Percentiles rank a stretch among this genome's conserved stretches.
Conservation (phyloP, 352 stramenopile genomes). For the Phytophthora cactorum region DNA sequence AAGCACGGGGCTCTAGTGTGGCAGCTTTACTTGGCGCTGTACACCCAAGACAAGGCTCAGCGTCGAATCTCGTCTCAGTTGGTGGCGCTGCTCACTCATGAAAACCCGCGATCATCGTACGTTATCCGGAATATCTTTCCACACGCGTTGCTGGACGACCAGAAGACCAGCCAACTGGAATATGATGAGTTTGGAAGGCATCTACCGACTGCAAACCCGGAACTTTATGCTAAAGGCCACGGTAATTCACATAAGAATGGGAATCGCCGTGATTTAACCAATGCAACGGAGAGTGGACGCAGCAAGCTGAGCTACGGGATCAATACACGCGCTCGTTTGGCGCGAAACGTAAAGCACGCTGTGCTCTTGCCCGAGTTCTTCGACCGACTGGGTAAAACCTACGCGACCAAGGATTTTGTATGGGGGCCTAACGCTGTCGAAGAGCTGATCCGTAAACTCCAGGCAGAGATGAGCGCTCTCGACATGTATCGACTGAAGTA, state of each 20-base stretch:
- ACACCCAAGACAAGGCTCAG: conserved; percentile 85
- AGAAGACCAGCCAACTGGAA: conserved; percentile 73
- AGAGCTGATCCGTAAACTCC: conserved; percentile 77
- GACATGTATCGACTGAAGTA: conserved; percentile 85
- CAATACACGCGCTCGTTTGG: conserved; percentile 77
- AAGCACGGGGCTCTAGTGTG: conserved; percentile 85
- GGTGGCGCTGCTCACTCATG: conserved; percentile 84
- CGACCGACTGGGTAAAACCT: conserved; percentile 77
- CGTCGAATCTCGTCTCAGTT: conserved; percentile 87
- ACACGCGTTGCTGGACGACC: conserved; percentile 79
- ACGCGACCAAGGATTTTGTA: conserved; percentile 81
- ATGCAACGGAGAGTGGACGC: conserved; percentile 71
- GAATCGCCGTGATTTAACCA: conserved; percentile 59
- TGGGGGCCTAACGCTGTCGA: conserved; percentile 77
- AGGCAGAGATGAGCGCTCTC: conserved; percentile 71
- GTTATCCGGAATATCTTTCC: conserved; percentile 88
- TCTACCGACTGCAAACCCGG: conserved; percentile 59
- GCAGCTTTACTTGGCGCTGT: conserved; percentile 86
- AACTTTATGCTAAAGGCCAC: conserved; percentile 51
- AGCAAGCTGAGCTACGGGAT: conserved; percentile 78
- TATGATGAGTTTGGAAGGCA: conserved; percentile 87
- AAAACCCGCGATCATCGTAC: conserved; percentile 84
- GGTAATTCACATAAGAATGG: conserved; percentile 54
- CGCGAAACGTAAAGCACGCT: conserved; percentile 79
- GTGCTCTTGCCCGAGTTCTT: conserved; percentile 90